Evolutionary conservation across 176 grass and related monocot species (phyloP), one percentile per base, ranked within the genome.

Genomic region (Triticum timopheevii): DNA sequence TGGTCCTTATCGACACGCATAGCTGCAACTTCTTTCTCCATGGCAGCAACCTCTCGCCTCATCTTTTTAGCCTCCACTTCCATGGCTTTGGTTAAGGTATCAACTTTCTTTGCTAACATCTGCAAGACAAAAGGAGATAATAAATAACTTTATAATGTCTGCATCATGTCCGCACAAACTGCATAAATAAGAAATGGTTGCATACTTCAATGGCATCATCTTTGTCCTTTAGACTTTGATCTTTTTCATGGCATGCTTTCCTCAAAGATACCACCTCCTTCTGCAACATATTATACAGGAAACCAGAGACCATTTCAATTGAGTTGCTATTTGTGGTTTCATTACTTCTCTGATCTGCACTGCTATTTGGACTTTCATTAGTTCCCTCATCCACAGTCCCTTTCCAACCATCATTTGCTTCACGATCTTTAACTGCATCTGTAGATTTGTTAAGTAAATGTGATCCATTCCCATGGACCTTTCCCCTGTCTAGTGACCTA

Each of bases 11-110:
- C 86, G 0, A 83, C 89, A 56, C 97, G 92, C 89, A 99, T 97
- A 73, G 97, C 92, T 88, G 97, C 89, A 80, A 99, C 94, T 85
- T 99, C 97, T 86, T 94, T 99, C 89, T 94, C 97, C 97, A 99
- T 99, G 42, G 90, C 89, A 87, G 94, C 90, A 66, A 99, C 97
- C 68, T 99, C 94, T 69, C 97, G 93, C 86, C 97, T 94, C 92
- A 99, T 94, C 85, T 99, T 99, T 91, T 96, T 99, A 39, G 94
- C 97, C 73, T 99, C 97, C 83, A 99, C 97, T 91, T 96, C 97
- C 97, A 99, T 99, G 70, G 97, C 97, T 93, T 96, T 99, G 25
- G 89, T 96, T 36, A 99, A 89, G 79, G 97, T 99, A 78, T 96
- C 97, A 61, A 99, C 94, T 91, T 96, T 99, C 87, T 92, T 99